Percentiles rank a stretch among this genome's conserved stretches.
Conservation (phyloP, 2,329 filamentous ascomycete species). For the Boeremia lycopersici region DNA sequence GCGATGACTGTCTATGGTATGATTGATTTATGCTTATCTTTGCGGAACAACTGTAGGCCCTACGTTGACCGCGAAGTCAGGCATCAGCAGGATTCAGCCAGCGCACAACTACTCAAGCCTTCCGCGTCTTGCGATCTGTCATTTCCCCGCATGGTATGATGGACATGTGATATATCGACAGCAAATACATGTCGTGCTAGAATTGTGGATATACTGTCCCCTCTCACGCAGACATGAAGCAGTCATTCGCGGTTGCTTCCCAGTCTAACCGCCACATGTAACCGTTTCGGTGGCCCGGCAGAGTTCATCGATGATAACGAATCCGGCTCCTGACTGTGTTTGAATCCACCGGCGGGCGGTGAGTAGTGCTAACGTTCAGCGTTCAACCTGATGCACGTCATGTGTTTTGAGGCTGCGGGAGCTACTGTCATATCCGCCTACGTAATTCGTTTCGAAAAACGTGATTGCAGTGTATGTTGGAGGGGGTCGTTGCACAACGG, state of each 20-base stretch:
- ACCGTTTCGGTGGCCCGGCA: too few relatives aligned
- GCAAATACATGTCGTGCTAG: too few relatives aligned
- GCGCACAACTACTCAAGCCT: not conserved
- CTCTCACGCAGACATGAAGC: too few relatives aligned
- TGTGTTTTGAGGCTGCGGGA: not conserved
- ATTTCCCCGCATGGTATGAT: not conserved
- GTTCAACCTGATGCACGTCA: not conserved
- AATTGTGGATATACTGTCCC: too few relatives aligned
- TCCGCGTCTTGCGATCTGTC: not conserved
- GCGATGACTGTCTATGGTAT: too few relatives aligned
- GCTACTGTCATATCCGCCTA: not conserved
- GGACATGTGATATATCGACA: too few relatives aligned
- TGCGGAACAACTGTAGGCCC: not conserved
- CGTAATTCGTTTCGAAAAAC: slow-evolving; percentile 15
- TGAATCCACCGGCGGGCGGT: too few relatives aligned
- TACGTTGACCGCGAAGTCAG: not conserved
- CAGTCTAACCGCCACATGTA: too few relatives aligned
- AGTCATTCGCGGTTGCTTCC: too few relatives aligned
- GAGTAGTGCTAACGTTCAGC: not conserved
- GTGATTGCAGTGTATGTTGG: not conserved
- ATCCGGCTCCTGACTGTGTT: too few relatives aligned
- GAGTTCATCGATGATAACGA: too few relatives aligned
- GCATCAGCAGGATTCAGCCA: not conserved
- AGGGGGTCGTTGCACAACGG: slow-evolving; percentile 1
- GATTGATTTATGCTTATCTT: not conserved